Conservation (phyloP, 2,329 filamentous ascomycete genomes). For the Teratosphaeria destructans region DNA sequence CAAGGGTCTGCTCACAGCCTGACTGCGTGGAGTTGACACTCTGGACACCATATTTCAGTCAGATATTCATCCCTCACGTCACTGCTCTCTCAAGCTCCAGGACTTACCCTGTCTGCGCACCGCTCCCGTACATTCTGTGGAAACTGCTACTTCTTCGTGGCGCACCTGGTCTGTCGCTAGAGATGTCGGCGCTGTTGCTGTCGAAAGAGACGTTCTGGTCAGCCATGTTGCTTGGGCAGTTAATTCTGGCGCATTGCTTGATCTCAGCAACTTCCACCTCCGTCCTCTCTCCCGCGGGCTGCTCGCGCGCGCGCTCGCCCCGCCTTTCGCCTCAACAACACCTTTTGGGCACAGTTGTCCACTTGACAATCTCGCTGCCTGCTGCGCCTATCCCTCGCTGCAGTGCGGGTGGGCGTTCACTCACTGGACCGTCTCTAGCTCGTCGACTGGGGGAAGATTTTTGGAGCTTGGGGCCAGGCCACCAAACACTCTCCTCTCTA, state of each 20-base stretch:
- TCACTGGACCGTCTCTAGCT: background rate
- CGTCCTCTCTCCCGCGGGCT: background rate
- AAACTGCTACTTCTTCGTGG: conserved; percentile 4
- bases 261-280: background rate
- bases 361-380: background rate
- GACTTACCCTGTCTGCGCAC: conserved; percentile 2
- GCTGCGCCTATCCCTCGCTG: background rate
- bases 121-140: conserved; percentile 1
- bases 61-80: background rate
- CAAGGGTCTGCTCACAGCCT: conserved; percentile 81
- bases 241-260: background rate
- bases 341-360: background rate
- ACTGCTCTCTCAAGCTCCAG: background rate
- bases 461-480: background rate
- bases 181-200: background rate
- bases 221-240: background rate
- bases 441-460: background rate
- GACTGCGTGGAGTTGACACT: conserved; percentile 91
- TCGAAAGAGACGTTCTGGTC: background rate
- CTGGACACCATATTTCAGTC: conserved; percentile 44
- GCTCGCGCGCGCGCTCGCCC: background rate
- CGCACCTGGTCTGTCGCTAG: background rate
- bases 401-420: background rate
- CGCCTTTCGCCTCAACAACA: background rate
- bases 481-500: background rate